phyloP scores from a whole-genome alignment of 2,329 filamentous ascomycete species.

The Aspergillus niger region DNA sequence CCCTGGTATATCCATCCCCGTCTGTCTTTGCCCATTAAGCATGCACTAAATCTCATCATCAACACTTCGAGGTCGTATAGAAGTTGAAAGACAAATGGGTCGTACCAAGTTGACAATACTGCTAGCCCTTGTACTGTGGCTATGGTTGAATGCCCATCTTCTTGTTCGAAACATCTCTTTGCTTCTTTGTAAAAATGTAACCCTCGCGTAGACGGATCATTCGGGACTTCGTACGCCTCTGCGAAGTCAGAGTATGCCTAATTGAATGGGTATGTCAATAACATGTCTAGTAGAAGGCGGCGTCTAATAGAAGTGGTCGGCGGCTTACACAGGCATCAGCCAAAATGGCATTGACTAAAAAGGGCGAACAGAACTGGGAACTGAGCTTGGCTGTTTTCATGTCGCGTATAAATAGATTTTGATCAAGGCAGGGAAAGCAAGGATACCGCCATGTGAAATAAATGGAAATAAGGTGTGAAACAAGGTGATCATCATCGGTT shows the following conservation, averaged over 20 bases:
- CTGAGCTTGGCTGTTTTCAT: conserved; percentile 28
- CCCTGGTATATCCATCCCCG: background rate
- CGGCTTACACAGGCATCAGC: conserved; percentile 32
- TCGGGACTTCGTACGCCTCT: conserved; percentile 20
- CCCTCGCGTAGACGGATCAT: conserved; percentile 19
- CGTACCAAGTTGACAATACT: conserved; percentile 26
- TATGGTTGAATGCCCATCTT: conserved; percentile 26
- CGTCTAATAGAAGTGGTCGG: conserved; percentile 15
- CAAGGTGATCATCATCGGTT: conserved; percentile 32
- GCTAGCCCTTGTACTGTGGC: conserved; percentile 28
- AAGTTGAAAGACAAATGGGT: background rate
- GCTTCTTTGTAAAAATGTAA: conserved; percentile 33
- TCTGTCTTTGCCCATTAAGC: background rate
- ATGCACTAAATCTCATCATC: background rate
- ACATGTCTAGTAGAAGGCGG: too few relatives aligned
- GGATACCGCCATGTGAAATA: conserved; percentile 28
- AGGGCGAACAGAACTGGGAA: conserved; percentile 32
- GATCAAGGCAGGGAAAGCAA: conserved; percentile 27
- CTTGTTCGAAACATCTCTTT: conserved; percentile 23
- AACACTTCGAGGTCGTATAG: background rate
- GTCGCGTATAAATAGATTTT: conserved; percentile 33
- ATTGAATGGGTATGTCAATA: background rate
- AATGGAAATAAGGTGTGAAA: conserved; percentile 33
- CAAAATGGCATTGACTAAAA: conserved; percentile 35
- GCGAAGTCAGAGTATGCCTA: conserved; percentile 21